Percentiles rank a stretch among this genome's conserved stretches.
Conservation (phyloP, 306 rosid genomes). For the Dalbergia cultrata region DNA sequence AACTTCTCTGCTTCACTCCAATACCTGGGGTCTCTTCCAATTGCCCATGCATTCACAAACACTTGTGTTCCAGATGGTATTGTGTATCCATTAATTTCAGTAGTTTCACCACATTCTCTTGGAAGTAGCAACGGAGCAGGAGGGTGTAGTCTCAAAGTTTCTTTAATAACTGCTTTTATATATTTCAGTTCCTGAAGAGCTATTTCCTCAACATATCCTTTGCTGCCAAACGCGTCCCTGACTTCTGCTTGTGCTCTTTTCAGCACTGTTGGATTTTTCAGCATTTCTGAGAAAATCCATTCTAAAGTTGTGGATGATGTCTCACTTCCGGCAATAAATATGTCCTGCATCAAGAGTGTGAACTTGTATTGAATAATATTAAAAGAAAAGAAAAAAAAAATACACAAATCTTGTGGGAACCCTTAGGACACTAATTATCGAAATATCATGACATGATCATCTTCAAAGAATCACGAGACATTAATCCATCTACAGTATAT, state of each 20-base stretch:
- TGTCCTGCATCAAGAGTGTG: conserved; percentile 33
- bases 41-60: conserved; percentile 37
- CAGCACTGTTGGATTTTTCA: conserved; percentile 44
- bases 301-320: conserved; percentile 39
- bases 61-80: conserved; percentile 35
- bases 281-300: conserved; percentile 45
- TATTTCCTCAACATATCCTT: conserved; percentile 28
- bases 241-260: conserved; percentile 40
- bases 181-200: conserved; percentile 32
- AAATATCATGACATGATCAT: too few species aligned
- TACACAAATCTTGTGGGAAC: too few species aligned
- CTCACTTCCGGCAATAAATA: conserved; percentile 44
- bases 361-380: too few species aligned
- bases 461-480: too few species aligned
- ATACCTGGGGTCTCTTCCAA: conserved; percentile 38
- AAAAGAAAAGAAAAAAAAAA: too few species aligned
- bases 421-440: too few species aligned
- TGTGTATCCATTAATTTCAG: conserved; percentile 42
- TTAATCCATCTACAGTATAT: too few species aligned
- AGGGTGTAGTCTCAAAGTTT: conserved; percentile 51
- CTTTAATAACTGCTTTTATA: conserved; percentile 42
- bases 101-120: conserved; percentile 34
- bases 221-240: conserved; percentile 13
- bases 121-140: conserved; percentile 19
- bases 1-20: conserved; percentile 47